Evolutionary conservation across 805 yeast species (phyloP).

Genomic region (Candida qinlingensis): DNA sequence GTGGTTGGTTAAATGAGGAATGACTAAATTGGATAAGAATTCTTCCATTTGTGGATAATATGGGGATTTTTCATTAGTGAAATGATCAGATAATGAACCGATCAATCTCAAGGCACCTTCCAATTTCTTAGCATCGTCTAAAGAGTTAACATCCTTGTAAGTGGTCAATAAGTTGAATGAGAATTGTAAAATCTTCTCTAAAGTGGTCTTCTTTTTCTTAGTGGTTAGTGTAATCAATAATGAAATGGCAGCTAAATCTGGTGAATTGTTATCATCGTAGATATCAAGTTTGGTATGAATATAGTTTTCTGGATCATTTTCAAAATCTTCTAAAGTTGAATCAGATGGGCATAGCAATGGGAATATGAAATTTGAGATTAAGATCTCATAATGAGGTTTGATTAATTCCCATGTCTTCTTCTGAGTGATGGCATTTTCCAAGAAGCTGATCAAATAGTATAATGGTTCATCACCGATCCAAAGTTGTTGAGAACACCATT

Average conservation of each 20-base stretch:
- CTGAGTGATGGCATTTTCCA: conserved; percentile 54
- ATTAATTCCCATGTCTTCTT: conserved; percentile 63
- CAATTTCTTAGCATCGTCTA: conserved; percentile 55
- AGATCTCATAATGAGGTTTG: conserved; percentile 56
- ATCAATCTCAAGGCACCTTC: conserved; percentile 80
- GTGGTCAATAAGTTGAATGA: conserved; percentile 43
- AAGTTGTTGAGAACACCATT: conserved; percentile 59
- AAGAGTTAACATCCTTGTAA: conserved; percentile 26
- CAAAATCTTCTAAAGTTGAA: conserved; percentile 66
- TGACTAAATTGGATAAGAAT: conserved; percentile 55
- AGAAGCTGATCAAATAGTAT: conserved; percentile 58
- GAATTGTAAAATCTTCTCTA: conserved; percentile 58
- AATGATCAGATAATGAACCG: conserved; percentile 62
- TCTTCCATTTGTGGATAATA: conserved; percentile 59
- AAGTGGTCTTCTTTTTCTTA: conserved; percentile 55
- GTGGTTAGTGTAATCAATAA: conserved; percentile 67
- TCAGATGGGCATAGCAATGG: conserved; percentile 71
- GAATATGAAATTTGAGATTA: conserved; percentile 67
- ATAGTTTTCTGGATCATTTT: conserved; percentile 85
- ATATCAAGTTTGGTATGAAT: conserved; percentile 67
- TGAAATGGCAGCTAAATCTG: conserved; percentile 76
- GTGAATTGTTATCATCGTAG: conserved; percentile 55
- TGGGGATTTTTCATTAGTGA: conserved; percentile 51
- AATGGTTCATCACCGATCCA: conserved; percentile 71
- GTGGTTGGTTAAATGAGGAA: conserved; percentile 64